A percentile compares a stretch with the other conserved stretches of the same genome.
phyloP scores from a whole-genome alignment of 352 stramenopile genomes.

The Pythium sp. region DNA sequence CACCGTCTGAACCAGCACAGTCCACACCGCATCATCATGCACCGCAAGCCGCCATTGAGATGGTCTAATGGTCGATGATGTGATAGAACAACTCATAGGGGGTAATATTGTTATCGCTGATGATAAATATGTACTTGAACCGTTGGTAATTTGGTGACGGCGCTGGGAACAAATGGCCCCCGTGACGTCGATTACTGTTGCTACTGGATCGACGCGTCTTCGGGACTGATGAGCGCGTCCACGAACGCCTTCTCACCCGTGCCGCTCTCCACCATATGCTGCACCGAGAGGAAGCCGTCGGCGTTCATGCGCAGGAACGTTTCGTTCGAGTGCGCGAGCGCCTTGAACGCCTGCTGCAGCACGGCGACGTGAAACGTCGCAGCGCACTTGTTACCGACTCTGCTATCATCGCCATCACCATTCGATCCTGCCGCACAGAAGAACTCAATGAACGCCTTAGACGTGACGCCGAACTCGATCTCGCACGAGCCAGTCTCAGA shows the following conservation, averaged over 20 bases:
- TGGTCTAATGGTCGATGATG: background rate
- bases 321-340: conserved; percentile 69
- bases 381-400: conserved; percentile 21
- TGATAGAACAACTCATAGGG: background rate
- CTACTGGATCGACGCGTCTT: conserved; percentile 56
- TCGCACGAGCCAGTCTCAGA: conserved; percentile 78
- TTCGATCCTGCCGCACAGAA: conserved; percentile 32
- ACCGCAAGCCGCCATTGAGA: background rate
- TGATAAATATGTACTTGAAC: conserved; percentile 5
- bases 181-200: background rate
- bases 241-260: conserved; percentile 78
- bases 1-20: background rate
- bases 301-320: conserved; percentile 83
- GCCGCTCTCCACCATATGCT: conserved; percentile 76
- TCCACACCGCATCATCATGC: background rate
- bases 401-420: conserved; percentile 15
- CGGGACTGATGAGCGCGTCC: conserved; percentile 75
- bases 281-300: conserved; percentile 76
- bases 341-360: conserved; percentile 81
- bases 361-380: conserved; percentile 81
- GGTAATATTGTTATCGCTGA: background rate
- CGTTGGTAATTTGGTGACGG: conserved; percentile 4
- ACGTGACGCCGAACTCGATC: conserved; percentile 72
- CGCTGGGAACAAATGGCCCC: background rate
- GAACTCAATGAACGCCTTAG: conserved; percentile 82